Base-by-base conservation (phyloP, 2,329 filamentous ascomycete species). In the Dothidotthia symphoricarpi region DNA sequence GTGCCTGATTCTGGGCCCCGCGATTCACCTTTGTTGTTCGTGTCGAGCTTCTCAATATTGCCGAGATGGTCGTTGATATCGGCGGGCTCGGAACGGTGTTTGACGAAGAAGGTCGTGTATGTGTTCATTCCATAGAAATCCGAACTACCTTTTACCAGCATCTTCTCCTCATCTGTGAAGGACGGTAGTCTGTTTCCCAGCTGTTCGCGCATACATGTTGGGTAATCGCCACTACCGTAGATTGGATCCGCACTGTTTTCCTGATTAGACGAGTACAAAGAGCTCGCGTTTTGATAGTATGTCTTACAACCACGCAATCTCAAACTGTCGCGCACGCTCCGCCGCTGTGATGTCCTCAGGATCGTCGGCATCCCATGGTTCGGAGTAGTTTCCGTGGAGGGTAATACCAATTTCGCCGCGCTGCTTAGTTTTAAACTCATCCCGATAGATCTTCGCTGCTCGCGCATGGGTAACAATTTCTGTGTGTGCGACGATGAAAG, bases 101-200 rank as follows among this genome's bases (percentile, higher is more conserved):
- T 57, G 11, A 68, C 55, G 24, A 60, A 71, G 28, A 69, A 70
- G 0, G 67, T 61, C 1, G 67, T 68, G 51, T 72, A 72, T 11
- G 66, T 69, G 47, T 72, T 71, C 66, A 71, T 71, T 19, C 69
- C 69, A 34, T 71, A 71, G 16, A 62, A 61, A 12, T 50, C 47
- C 4, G 31, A 34, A 24, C 41, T 45, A 5, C 44, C 44, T 24
- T 31, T 57, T 4, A 71, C 53, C 6, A 71, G 52, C n/a, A 43
- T 55, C 37, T 61, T 64, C 46, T 71, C 69, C 38, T 69, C 67
- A 11, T 59, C 54, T 0, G 68, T 71, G 34, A 71, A 71, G 0
- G 40, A 43, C 0, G 67, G 68, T 8, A 71, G 51, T 10, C 67
- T 49, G 26, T 67, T 62, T 6, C 65, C 68, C 1, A 70, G 39